phyloP scores from a whole-genome alignment of 1,284 basidiomycete genomes.

The Porodaedalea pini region DNA sequence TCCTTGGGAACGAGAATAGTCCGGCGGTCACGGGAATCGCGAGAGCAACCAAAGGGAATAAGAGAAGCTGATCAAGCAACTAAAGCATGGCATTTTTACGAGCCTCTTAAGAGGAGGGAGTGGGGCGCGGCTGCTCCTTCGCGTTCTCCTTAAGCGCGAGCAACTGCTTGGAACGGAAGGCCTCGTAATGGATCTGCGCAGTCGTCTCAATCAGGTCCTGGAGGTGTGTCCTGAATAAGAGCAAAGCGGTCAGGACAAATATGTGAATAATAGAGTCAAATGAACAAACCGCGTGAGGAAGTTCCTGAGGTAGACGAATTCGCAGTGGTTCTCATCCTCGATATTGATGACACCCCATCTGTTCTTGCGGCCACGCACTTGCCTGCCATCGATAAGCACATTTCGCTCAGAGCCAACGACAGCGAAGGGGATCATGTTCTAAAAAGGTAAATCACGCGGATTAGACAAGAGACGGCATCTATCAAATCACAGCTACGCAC shows the following conservation, averaged over 20 bases:
- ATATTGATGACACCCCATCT: conserved; percentile 98
- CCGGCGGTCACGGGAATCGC: neutral
- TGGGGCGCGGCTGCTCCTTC: conserved; percentile 30
- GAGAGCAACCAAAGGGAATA: neutral
- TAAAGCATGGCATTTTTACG: neutral
- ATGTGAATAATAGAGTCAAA: conserved; percentile 4
- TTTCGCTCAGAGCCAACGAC: conserved; percentile 93
- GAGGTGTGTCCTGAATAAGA: conserved; percentile 74
- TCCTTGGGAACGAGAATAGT: conserved; percentile 4
- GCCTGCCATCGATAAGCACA: conserved; percentile 93
- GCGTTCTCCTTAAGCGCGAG: conserved; percentile 87
- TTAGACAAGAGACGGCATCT: too few species aligned
- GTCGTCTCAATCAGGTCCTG: conserved; percentile 99
- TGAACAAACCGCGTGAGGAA: conserved; percentile 79
- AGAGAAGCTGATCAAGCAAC: neutral
- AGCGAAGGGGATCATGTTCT: conserved; percentile 95
- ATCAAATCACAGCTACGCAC: conserved; percentile 60
- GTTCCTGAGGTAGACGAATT: conserved; percentile 96
- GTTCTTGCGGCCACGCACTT: conserved; percentile 94
- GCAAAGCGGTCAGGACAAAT: neutral
- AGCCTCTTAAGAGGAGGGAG: conserved; percentile 6
- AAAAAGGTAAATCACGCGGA: conserved; percentile 19
- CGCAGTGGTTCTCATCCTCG: conserved; percentile 95
- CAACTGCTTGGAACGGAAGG: conserved; percentile 97
- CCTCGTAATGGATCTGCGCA: conserved; percentile 98